Evolutionary conservation across 2,329 filamentous ascomycete species (phyloP).

Genomic region (Rutstroemia sp.): DNA sequence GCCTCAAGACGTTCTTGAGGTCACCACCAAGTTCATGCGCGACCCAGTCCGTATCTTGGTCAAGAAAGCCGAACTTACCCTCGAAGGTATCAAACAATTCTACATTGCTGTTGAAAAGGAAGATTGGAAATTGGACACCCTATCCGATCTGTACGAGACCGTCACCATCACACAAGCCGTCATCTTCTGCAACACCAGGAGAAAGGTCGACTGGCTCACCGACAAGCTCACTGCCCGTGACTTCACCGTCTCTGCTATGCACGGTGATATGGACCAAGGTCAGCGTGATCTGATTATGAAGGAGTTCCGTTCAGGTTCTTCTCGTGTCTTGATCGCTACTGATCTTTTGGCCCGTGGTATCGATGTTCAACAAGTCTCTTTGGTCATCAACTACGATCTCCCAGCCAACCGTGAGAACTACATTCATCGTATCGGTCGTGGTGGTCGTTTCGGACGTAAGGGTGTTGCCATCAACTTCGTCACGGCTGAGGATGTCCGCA

Average conservation of each 20-base stretch:
- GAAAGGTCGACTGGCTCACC: conserved; percentile 99
- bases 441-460: conserved; percentile 99
- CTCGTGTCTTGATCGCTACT: conserved; percentile 96
- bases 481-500: conserved; percentile 96
- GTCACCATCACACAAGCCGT: conserved; percentile 99
- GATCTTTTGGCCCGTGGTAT: conserved; percentile 98
- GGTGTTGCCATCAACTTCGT: conserved; percentile 99
- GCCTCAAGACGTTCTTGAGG: conserved; percentile 97
- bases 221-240: conserved; percentile 98
- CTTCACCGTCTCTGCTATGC: conserved; percentile 99
- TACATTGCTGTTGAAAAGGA: conserved; percentile 99
- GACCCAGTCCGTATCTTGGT: conserved; percentile 98
- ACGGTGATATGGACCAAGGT: conserved; percentile 97
- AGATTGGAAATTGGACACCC: conserved; percentile 99
- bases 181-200: conserved; percentile 99
- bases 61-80: conserved; percentile 99
- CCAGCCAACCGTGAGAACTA: conserved; percentile 99
- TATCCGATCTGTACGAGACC: conserved; percentile 98
- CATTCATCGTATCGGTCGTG: conserved; percentile 99
- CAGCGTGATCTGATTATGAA: conserved; percentile 99
- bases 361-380: conserved; percentile 97
- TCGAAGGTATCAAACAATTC: conserved; percentile 99
- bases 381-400: conserved; percentile 99
- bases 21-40: conserved; percentile 99
- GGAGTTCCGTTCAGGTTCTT: conserved; percentile 98